These are phyloP conservation scores for Oryza brachyantha DNA, from an alignment of 176 grass and related monocot genomes.

Conservation along the genomic window DNA sequence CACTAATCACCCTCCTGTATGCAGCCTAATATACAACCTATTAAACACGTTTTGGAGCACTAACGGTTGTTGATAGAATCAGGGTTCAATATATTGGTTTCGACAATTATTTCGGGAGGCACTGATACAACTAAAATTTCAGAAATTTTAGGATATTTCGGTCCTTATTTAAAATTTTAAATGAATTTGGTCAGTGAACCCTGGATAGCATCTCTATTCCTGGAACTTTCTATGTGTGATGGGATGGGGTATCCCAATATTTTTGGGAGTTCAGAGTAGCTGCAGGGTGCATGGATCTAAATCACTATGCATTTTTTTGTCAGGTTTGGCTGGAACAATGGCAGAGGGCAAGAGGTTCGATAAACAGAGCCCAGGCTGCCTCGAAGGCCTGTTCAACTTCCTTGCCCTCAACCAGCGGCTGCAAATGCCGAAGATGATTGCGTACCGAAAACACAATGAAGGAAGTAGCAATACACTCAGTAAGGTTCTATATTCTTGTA, in stretches of 20 bases:
- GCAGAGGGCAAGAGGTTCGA: slow-evolving; percentile 34
- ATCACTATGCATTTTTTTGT: not conserved
- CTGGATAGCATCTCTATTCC: not conserved
- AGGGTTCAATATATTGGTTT: too few relatives aligned
- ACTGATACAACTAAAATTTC: too few relatives aligned
- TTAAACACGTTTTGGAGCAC: not conserved
- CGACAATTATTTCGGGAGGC: too few relatives aligned
- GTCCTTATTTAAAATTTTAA: too few relatives aligned
- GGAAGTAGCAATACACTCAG: slow-evolving; percentile 36
- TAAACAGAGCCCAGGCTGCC: slow-evolving; percentile 38
- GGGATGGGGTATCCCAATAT: not conserved
- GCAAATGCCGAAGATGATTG: slow-evolving; percentile 47
- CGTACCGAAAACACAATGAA: slow-evolving; percentile 31
- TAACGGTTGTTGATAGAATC: not conserved
- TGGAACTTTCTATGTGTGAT: not conserved
- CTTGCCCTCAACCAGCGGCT: slow-evolving; percentile 51
- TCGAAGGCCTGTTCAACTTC: slow-evolving; percentile 63
- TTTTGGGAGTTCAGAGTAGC: not conserved
- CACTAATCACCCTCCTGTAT: not conserved
- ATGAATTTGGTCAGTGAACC: too few relatives aligned
- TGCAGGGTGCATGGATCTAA: not conserved
- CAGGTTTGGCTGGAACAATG: slow-evolving; percentile 34
- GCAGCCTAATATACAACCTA: not conserved
- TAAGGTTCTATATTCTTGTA: slow-evolving; percentile 44
- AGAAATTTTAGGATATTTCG: too few relatives aligned